Base-by-base conservation (phyloP, 176 grass and related monocot genomes). In the Cocos nucifera region DNA sequence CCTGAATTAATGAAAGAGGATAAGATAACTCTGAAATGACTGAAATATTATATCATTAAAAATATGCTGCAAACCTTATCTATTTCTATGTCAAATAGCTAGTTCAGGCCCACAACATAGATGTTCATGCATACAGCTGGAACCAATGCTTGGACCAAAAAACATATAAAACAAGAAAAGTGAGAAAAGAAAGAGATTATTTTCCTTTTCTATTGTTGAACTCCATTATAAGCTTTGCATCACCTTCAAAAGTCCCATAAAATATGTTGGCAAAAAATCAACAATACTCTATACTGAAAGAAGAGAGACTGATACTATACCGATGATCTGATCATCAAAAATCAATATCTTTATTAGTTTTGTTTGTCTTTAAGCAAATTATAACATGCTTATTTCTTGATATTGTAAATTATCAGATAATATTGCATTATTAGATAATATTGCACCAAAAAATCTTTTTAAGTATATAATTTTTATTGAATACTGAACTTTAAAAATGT, bases 61-160 rank as follows among this genome's bases (percentile, higher is more conserved):
- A 50, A 44, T 48, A 25, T 54, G 56, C 16, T 15, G 52, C 22
- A 22, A 51, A 82, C 85, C 90, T 95, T 86, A 32, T 95, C 90
- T 35, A 95, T 95, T 60, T 83, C 73, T 57, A 95, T 75, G 54
- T 95, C 90, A 69, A 73, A 95, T 39, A 89, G 60, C 52, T 86
- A 85, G 68, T 95, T 95, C 49, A 95, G 26, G 7, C 90, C 82
- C 27, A 95, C 90, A 4, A 95, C 82, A 71, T 95, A 89, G 28
- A 95, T 73, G 61, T 95, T 89, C 90, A 89, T 95, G 73, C 65
- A 89, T 75, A 95, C 62, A 26, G 90, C 82, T 1, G 90, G 63
- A 3, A 64, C 23, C 54, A 95, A 71, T 63, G 90, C 85, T 85
- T 95, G 59, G 10, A 58, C 57, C 28, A 69, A 10, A 24, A 63